Evolutionary conservation across 192 early-diverging fungal genomes (phyloP).

Genomic region (Podila verticillata): DNA sequence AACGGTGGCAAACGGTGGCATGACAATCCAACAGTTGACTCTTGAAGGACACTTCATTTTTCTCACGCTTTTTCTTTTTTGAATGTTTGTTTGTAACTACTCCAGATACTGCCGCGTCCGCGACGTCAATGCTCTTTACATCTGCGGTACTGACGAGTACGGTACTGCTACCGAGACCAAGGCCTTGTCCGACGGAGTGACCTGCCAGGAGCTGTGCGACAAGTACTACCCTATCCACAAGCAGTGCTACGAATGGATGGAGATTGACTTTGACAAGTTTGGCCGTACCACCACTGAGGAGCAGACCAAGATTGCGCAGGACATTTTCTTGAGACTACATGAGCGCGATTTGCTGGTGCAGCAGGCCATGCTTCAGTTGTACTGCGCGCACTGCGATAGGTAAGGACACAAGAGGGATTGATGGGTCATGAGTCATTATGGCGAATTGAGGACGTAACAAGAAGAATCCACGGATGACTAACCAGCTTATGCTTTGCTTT

Average conservation of each 20-base stretch:
- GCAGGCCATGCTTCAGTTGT: slow-evolving; percentile 87
- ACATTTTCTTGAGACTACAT: slow-evolving; percentile 81
- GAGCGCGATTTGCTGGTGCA: slow-evolving; percentile 77
- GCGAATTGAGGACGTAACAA: not conserved
- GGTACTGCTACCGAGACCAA: slow-evolving; percentile 99
- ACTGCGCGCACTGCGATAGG: slow-evolving; percentile 86
- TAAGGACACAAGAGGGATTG: slow-evolving; percentile 14
- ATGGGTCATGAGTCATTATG: slow-evolving; percentile 6
- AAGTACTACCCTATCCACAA: slow-evolving; percentile 93
- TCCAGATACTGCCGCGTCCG: slow-evolving; percentile 87
- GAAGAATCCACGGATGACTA: not conserved
- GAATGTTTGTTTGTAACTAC: not conserved
- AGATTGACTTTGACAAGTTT: slow-evolving; percentile 94
- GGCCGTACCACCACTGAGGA: slow-evolving; percentile 91
- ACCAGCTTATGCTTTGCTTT: not conserved
- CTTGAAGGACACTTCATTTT: not conserved
- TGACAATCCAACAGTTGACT: too few species aligned
- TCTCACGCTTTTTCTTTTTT: slow-evolving; percentile 2
- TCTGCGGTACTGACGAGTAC: slow-evolving; percentile 99
- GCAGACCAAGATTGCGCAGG: slow-evolving; percentile 95
- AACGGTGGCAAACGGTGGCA: too few species aligned
- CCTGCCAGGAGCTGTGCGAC: slow-evolving; percentile 94
- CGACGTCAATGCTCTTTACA: slow-evolving; percentile 89
- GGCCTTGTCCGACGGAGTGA: slow-evolving; percentile 90
- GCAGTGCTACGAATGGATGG: slow-evolving; percentile 95